Evolutionary conservation across 257 asterid genomes (phyloP).

Genomic region (Ligustrum vulgare): DNA sequence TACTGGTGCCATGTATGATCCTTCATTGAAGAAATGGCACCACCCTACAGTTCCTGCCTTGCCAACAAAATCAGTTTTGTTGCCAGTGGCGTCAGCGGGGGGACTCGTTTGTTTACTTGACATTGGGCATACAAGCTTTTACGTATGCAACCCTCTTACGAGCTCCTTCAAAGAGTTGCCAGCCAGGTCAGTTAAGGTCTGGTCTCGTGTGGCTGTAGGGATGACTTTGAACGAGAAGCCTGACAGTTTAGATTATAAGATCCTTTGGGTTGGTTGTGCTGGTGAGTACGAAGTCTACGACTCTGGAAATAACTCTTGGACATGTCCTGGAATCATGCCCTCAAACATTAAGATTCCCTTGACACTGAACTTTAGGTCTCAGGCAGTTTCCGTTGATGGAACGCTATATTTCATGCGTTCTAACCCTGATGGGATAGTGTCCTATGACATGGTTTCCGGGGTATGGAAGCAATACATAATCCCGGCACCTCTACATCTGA

Average conservation of each 20-base stretch:
- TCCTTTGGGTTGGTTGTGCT: conserved; percentile 76
- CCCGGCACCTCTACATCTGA: conserved; percentile 65
- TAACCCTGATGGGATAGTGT: conserved; percentile 76
- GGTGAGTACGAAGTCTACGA: conserved; percentile 82
- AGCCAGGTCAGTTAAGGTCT: conserved; percentile 66
- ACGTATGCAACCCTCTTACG: conserved; percentile 83
- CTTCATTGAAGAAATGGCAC: conserved; percentile 77
- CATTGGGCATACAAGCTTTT: conserved; percentile 71
- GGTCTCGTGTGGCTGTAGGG: conserved; percentile 95
- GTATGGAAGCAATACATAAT: conserved; percentile 67
- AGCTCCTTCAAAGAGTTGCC: conserved; percentile 83
- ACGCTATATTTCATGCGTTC: conserved; percentile 81
- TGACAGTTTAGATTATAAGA: conserved; percentile 54
- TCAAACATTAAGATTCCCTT: conserved; percentile 65
- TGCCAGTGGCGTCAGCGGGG: conserved; percentile 95
- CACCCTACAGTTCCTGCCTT: conserved; percentile 73
- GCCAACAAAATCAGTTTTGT: conserved; percentile 58
- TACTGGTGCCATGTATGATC: conserved; percentile 85
- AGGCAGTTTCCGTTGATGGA: conserved; percentile 52
- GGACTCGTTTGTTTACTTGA: conserved; percentile 96
- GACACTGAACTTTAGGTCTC: conserved; percentile 81
- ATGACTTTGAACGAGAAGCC: conserved; percentile 57
- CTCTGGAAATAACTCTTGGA: conserved; percentile 62
- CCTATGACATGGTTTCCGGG: conserved; percentile 64
- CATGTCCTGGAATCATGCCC: conserved; percentile 64